phyloP scores from a whole-genome alignment of 352 stramenopile genomes.

The Blastocystis sp. region DNA sequence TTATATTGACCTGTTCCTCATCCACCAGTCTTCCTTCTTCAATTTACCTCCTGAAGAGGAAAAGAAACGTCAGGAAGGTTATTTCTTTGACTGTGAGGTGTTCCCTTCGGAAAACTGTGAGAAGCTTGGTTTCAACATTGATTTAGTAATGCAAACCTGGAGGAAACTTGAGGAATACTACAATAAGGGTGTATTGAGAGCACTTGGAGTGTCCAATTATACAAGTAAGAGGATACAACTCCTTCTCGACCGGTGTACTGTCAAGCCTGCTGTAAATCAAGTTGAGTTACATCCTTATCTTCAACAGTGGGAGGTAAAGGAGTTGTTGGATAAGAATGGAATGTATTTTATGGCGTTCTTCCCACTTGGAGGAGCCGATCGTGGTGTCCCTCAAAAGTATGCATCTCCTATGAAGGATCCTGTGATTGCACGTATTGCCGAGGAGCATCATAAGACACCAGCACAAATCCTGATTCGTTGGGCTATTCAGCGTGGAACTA shows the following conservation, averaged over 20 bases:
- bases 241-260: slow-evolving; percentile 72
- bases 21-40: slow-evolving; percentile 70
- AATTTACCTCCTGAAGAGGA: slow-evolving; percentile 44
- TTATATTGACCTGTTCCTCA: slow-evolving; percentile 74
- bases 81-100: slow-evolving; percentile 26
- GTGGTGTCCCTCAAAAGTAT: slow-evolving; percentile 28
- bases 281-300: slow-evolving; percentile 78
- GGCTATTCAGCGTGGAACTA: slow-evolving; percentile 74
- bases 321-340: slow-evolving; percentile 73
- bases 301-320: slow-evolving; percentile 73
- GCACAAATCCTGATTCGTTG: slow-evolving; percentile 78
- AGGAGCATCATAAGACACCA: slow-evolving; percentile 71
- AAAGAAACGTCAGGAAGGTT: slow-evolving; percentile 30
- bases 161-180: slow-evolving; percentile 76
- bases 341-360: slow-evolving; percentile 76
- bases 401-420: slow-evolving; percentile 69
- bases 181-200: slow-evolving; percentile 54
- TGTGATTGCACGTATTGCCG: slow-evolving; percentile 72
- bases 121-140: background rate
- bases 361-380: slow-evolving; percentile 73
- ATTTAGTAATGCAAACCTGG: slow-evolving; percentile 73
- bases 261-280: slow-evolving; percentile 77
- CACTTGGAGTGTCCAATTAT: slow-evolving; percentile 78
- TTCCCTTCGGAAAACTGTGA: background rate
- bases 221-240: slow-evolving; percentile 71